Evolutionary conservation across 306 rosid species (phyloP).

Genomic region (Cotoneaster glaucophyllus): DNA sequence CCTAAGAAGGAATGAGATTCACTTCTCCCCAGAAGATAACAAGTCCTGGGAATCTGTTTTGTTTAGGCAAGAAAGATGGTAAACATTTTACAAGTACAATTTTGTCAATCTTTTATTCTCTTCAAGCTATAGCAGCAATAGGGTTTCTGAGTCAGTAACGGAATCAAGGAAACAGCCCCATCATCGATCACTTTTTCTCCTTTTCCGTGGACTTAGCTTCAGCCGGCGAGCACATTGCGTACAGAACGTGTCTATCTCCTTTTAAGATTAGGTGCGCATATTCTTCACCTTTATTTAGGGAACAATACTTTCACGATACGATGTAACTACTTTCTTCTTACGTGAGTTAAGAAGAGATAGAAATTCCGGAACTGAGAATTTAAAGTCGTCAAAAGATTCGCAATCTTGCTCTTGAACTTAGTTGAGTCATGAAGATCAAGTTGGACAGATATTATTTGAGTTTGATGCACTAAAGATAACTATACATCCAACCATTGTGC

Average conservation of each 20-base stretch:
- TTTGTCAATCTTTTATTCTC: constrained; percentile 26
- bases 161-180: constrained; percentile 61
- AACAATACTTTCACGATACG: neutral
- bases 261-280: neutral
- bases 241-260: too few relatives aligned
- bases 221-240: too few relatives aligned
- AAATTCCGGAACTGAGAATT: fast-evolving
- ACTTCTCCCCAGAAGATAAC: constrained; percentile 33
- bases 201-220: neutral
- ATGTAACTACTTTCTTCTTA: too few relatives aligned
- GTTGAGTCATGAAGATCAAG: neutral
- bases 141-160: constrained; percentile 28
- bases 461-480: too few relatives aligned
- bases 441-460: neutral
- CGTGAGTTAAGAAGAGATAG: too few relatives aligned
- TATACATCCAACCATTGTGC: too few relatives aligned
- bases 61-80: constrained; percentile 25
- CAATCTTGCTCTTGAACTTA: neutral
- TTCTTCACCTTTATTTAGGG: neutral
- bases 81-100: constrained; percentile 15
- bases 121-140: neutral
- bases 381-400: too few relatives aligned
- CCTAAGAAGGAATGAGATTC: constrained; percentile 23
- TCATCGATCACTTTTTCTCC: constrained; percentile 17
- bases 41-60: constrained; percentile 27